phyloP scores from a whole-genome alignment of 2,329 filamentous ascomycete species.

The Pseudogymnoascus sp. region DNA sequence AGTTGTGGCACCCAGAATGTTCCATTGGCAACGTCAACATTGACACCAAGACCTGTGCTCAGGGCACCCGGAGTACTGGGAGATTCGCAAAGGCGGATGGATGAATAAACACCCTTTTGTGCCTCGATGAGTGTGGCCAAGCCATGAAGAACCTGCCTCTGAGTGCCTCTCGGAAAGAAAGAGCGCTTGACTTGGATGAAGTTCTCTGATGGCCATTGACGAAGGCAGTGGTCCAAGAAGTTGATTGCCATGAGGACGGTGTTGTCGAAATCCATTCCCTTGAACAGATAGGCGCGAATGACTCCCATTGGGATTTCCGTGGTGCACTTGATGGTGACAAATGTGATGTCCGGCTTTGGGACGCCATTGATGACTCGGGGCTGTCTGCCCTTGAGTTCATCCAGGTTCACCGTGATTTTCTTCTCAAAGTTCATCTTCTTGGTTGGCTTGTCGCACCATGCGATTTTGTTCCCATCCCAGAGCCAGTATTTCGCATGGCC shows the following conservation, averaged over 20 bases:
- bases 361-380: constrained; percentile 27
- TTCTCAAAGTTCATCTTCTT: constrained; percentile 1
- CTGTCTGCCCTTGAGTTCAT: constrained; percentile 48
- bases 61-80: constrained; percentile 26
- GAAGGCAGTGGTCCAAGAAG: constrained; percentile 83
- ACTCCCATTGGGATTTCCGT: constrained; percentile 59
- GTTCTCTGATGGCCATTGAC: constrained; percentile 62
- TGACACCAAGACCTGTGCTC: constrained; percentile 61
- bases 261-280: constrained; percentile 52
- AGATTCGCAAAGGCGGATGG: constrained; percentile 62
- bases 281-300: constrained; percentile 57
- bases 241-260: constrained; percentile 72
- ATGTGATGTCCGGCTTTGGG: constrained; percentile 37
- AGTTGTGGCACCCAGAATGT: constrained; percentile 63
- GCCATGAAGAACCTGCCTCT: constrained; percentile 22
- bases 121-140: constrained; percentile 65
- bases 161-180: constrained; percentile 51
- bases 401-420: constrained; percentile 57
- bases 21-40: constrained; percentile 85
- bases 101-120: constrained; percentile 82
- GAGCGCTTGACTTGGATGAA: constrained; percentile 70
- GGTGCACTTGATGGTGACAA: constrained; percentile 54
- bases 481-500: constrained; percentile 48
- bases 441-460: constrained; percentile 52
- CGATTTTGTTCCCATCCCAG: constrained; percentile 75